Conservation (phyloP, 148 eudicot species). For the Rheum nobile region DNA sequence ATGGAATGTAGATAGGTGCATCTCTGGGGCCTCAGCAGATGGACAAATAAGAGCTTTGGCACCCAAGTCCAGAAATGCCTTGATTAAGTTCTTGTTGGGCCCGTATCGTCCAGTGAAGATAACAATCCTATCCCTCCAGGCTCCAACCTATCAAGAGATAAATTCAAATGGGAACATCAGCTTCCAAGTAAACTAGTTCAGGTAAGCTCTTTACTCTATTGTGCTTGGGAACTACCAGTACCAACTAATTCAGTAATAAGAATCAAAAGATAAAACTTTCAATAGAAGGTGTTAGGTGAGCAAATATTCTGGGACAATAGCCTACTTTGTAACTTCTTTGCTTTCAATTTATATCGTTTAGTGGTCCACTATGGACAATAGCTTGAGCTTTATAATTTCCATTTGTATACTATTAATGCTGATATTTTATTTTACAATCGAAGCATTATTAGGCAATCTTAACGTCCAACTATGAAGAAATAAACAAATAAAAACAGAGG, state of each 20-base stretch:
- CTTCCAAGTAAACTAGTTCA: not conserved
- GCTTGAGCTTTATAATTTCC: not conserved
- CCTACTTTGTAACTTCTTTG: no score
- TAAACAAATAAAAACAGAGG: not conserved
- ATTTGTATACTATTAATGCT: not conserved
- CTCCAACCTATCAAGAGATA: constrained; percentile 48
- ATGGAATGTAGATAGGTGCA: constrained; percentile 56
- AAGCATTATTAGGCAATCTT: not conserved
- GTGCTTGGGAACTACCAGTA: no score
- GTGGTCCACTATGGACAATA: not conserved
- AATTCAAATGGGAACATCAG: not conserved
- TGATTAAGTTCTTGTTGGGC: constrained; percentile 48
- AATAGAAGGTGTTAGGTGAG: not conserved
- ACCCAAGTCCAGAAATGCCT: constrained; percentile 81
- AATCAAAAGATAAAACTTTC: not conserved
- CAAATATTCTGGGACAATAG: no score
- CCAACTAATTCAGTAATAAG: no score
- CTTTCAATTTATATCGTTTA: not conserved
- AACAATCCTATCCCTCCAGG: constrained; percentile 92
- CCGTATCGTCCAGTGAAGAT: constrained; percentile 69
- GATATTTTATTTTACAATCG: not conserved
- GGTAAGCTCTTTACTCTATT: no score
- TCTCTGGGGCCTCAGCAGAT: constrained; percentile 69
- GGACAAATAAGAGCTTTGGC: constrained; percentile 94
- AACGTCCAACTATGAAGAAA: not conserved